phyloP scores from a whole-genome alignment of 108 stramenopile genomes.

The Licmophora abbreviata region DNA sequence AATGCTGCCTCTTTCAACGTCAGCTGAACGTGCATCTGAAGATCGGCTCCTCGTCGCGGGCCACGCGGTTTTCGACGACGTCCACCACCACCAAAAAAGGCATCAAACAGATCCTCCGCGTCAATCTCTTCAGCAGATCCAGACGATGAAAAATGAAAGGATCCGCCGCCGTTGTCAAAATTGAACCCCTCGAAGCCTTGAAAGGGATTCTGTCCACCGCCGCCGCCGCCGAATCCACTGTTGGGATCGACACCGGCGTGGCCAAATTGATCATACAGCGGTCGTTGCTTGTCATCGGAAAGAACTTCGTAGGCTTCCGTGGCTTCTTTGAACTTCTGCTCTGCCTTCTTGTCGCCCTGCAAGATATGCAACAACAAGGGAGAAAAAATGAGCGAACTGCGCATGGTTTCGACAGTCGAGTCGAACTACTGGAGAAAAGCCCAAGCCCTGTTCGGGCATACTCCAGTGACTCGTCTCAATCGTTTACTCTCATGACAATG shows the following conservation, averaged over 20 bases:
- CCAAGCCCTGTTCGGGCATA: too few relatives aligned
- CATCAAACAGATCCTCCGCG: constrained; percentile 84
- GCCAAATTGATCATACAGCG: constrained; percentile 85
- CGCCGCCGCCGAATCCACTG: constrained; percentile 43
- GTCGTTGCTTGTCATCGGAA: constrained; percentile 79
- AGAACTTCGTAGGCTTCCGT: constrained; percentile 95
- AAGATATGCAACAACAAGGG: not conserved
- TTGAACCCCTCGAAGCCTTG: constrained; percentile 32
- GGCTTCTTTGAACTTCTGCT: constrained; percentile 85
- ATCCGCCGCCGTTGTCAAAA: constrained; percentile 66
- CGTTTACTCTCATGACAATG: too few relatives aligned
- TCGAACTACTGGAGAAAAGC: too few relatives aligned
- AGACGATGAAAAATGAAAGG: constrained; percentile 58
- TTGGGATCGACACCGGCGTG: constrained; percentile 90
- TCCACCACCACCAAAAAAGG: constrained; percentile 74
- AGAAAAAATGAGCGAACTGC: not conserved
- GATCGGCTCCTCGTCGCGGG: constrained; percentile 77
- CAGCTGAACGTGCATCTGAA: constrained; percentile 77
- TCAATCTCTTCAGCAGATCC: constrained; percentile 63
- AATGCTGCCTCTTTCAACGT: constrained; percentile 88
- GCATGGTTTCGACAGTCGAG: not conserved
- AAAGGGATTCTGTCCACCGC: constrained; percentile 53
- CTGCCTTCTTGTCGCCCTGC: constrained; percentile 52
- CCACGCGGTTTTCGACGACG: constrained; percentile 56
- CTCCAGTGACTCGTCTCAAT: too few relatives aligned